Conservation (phyloP, 148 eudicot species). For the Fallopia convolvulus region DNA sequence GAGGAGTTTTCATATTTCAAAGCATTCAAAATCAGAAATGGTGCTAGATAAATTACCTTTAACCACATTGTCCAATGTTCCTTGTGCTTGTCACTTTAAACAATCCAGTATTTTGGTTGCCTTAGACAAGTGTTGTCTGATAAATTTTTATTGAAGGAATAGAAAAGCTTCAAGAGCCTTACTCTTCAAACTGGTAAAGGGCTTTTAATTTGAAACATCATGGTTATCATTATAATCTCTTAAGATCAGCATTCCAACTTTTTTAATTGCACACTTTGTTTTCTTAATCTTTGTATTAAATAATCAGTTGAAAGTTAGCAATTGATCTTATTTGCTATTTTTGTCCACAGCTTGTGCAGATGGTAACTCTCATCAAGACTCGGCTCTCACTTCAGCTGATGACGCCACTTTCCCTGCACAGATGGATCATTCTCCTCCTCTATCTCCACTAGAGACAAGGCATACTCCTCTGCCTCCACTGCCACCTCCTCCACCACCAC, state of each 20-base stretch:
- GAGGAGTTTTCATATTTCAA: not conserved
- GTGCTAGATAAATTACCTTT: not conserved
- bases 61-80: not conserved
- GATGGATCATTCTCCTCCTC: not conserved
- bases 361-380: not conserved
- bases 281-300: not conserved
- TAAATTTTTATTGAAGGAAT: not conserved
- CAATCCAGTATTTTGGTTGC: not conserved
- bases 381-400: not conserved
- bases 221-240: not conserved
- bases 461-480: not conserved
- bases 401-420: not conserved
- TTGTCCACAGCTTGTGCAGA: not conserved
- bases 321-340: not conserved
- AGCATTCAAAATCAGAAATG: not conserved
- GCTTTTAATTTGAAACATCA: not conserved
- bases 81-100: not conserved
- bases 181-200: too few species aligned
- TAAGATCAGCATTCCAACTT: not conserved
- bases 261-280: not conserved
- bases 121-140: not conserved
- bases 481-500: not conserved
- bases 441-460: not conserved
- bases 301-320: not conserved
- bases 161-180: too few species aligned